Percentiles rank a stretch among this genome's conserved stretches.
Evolutionary conservation across 495 filamentous ascomycete genomes (phyloP).

Genomic region (Chaetomium cochliodes): DNA sequence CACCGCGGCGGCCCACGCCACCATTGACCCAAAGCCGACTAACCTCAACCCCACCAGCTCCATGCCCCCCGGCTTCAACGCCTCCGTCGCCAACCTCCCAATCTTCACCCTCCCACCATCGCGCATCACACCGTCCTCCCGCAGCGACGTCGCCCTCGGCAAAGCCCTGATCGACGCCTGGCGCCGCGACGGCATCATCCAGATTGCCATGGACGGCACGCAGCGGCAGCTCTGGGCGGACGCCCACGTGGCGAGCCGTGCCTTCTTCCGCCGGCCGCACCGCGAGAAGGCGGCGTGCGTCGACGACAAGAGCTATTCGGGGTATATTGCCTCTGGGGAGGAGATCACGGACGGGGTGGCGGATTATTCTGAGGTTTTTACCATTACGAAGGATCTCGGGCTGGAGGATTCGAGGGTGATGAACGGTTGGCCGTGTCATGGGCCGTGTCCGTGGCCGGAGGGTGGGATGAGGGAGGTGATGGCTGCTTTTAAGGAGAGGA

Average conservation of each 20-base stretch:
- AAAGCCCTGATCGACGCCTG: slow-evolving; percentile 41
- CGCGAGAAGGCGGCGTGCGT: slow-evolving; percentile 42
- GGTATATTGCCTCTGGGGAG: slow-evolving; percentile 51
- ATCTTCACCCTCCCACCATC: slow-evolving; percentile 43
- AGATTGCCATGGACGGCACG: slow-evolving; percentile 37
- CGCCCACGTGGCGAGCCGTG: slow-evolving; percentile 35
- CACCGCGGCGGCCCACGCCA: not conserved
- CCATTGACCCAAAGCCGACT: no score
- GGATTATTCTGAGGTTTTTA: slow-evolving; percentile 52
- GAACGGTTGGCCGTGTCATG: slow-evolving; percentile 47
- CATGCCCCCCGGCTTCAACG: slow-evolving; percentile 42
- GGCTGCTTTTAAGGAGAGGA: slow-evolving; percentile 32
- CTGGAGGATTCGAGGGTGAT: slow-evolving; percentile 38
- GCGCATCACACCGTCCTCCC: slow-evolving; percentile 24
- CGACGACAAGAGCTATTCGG: slow-evolving; percentile 46
- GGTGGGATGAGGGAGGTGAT: slow-evolving; percentile 38
- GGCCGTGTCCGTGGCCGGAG: slow-evolving; percentile 48
- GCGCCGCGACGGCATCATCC: slow-evolving; percentile 46
- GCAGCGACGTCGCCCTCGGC: slow-evolving; percentile 34
- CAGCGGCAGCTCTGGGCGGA: slow-evolving; percentile 25
- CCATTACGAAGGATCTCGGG: slow-evolving; percentile 46
- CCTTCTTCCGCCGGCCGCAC: slow-evolving; percentile 40
- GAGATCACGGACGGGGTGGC: slow-evolving; percentile 48
- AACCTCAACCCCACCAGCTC: slow-evolving; percentile 12
- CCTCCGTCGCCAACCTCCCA: slow-evolving; percentile 34